Percentiles rank a stretch among this genome's conserved stretches.
Conservation (phyloP, 768 basidiomycete species). For the Lactifluus volemus region DNA sequence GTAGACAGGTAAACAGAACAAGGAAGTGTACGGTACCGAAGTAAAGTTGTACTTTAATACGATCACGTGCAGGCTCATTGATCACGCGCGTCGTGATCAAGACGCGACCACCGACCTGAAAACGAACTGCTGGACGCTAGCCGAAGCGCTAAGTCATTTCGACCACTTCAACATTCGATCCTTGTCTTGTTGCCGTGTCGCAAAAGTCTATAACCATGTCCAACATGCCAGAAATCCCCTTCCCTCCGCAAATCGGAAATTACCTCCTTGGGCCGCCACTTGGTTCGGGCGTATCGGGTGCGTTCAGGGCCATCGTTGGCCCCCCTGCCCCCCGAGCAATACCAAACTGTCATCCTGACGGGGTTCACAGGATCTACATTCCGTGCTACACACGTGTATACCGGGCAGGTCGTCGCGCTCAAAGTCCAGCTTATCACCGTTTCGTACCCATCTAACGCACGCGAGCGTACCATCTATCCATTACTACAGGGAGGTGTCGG, state of each 20-base stretch:
- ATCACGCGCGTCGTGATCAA: neutral
- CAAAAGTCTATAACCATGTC: neutral
- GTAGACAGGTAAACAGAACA: neutral
- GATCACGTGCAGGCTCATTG: neutral
- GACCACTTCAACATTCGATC: neutral
- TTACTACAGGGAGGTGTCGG: constrained; percentile 61
- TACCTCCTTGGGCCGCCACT: constrained; percentile 50
- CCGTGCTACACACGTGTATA: constrained; percentile 50
- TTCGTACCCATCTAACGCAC: constrained; percentile 68
- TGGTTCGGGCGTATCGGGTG: constrained; percentile 70
- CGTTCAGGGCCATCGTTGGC: constrained; percentile 11
- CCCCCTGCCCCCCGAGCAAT: neutral
- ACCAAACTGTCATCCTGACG: neutral
- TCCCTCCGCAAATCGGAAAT: constrained; percentile 43
- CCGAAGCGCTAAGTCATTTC: neutral
- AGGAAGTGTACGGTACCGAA: too few species aligned
- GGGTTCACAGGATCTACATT: constrained; percentile 58
- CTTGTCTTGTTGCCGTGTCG: neutral
- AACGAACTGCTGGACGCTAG: neutral
- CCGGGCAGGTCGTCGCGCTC: constrained; percentile 53
- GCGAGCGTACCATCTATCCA: constrained; percentile 63
- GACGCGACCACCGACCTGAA: neutral
- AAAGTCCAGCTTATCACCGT: constrained; percentile 65
- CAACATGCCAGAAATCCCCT: constrained; percentile 4
- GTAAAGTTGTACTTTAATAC: neutral